Conservation (phyloP, 768 basidiomycete species). For the Boletus reticuloceps region DNA sequence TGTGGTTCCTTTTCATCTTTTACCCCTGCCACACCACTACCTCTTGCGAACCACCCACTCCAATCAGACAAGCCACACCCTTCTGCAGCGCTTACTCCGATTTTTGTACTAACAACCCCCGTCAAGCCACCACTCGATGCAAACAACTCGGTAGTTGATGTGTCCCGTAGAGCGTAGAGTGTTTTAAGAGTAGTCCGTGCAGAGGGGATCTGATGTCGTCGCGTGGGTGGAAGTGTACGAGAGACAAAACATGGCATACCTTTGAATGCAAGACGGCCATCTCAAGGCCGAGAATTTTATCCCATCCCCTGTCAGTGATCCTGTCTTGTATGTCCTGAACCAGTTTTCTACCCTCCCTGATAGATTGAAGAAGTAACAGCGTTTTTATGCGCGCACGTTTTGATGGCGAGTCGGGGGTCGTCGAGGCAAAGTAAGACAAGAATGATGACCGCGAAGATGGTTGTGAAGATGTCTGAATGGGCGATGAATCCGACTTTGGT, state of each 20-base stretch:
- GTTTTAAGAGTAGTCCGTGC: conserved; percentile 51
- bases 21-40: conserved; percentile 48
- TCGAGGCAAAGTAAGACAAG: conserved; percentile 75
- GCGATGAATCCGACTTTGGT: conserved; percentile 4
- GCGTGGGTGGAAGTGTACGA: neutral
- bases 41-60: conserved; percentile 38
- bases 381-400: conserved; percentile 74
- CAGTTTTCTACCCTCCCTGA: conserved; percentile 15
- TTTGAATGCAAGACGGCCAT: conserved; percentile 76
- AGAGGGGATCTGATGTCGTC: conserved; percentile 5
- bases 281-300: conserved; percentile 65
- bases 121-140: conserved; percentile 72
- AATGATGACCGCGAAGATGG: conserved; percentile 20
- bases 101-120: conserved; percentile 58
- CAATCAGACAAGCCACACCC: conserved; percentile 40
- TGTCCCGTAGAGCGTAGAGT: conserved; percentile 69
- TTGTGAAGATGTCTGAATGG: conserved; percentile 1
- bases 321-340: conserved; percentile 19
- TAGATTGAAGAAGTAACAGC: conserved; percentile 68
- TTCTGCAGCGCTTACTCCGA: conserved; percentile 54
- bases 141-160: conserved; percentile 79
- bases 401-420: conserved; percentile 73
- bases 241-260: conserved; percentile 36
- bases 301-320: conserved; percentile 26
- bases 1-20: conserved; percentile 41